Base-by-base conservation (phyloP, 148 eudicot genomes). In the Dianthus caryophyllus region DNA sequence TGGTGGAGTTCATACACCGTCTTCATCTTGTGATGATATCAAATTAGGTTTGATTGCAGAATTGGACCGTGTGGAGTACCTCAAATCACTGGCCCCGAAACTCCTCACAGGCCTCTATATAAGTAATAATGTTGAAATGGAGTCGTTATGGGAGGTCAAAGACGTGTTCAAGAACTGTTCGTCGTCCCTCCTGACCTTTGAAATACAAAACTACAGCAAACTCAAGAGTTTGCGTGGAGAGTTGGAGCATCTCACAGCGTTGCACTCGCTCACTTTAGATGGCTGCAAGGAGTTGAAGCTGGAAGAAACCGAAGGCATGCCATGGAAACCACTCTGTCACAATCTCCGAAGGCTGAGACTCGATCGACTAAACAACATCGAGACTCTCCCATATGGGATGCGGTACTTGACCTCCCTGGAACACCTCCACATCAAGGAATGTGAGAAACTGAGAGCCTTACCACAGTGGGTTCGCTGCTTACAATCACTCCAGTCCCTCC, bases 381-480 rank as follows among this genome's bases (percentile, higher is more conserved):
- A 25, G 44, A 41, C 10, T 16, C 64, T 66, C 17, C 71, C 68
- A 0, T 15, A 21, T 22, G 75, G 75, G 31, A 33, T 76, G 61
- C 61, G 30, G 38, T 18, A 65, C 21, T 47, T 76, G 58, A 65
- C 75, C 22, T 14, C 75, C 49, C 75, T 76, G 30, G 66, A 65
- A 24, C 16, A 21, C 29, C 73, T 75, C 24, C 0, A 24, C 0
- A 49, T 75, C 17, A 0, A 1, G 0, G 0, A 0, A 0, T 22
- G 69, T 25, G 1, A 47, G 21, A 14, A 9, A 2, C n/a, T 75
- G 52, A 22, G 11, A 21, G 65, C 29, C 9, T 5, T 75, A 5
- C 74, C 78, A 8, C 61, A 70, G 9, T 75, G 74, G 78, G 47
- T 64, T 27, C 16, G 33, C 21, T 29, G 61, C 61, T 57, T 57